phyloP scores from a whole-genome alignment of 345 rosid genomes.

The Fremontodendron californicum region DNA sequence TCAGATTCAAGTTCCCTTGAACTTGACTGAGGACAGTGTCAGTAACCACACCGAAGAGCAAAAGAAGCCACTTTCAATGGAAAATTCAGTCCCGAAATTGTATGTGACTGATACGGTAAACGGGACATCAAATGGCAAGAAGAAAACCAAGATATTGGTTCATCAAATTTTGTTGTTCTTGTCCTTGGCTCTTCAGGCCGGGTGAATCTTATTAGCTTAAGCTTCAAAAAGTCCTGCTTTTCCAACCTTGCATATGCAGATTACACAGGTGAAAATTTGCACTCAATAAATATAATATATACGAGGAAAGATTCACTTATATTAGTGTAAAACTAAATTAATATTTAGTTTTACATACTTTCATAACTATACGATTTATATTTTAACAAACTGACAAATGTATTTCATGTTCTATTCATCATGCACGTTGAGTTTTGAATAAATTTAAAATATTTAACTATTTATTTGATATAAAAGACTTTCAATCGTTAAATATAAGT shows the following conservation, averaged over 20 bases:
- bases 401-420: too few species aligned
- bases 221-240: neutral
- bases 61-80: slow-evolving; percentile 7
- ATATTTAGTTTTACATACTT: too few species aligned
- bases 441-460: too few species aligned
- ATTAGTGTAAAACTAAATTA: too few species aligned
- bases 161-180: neutral
- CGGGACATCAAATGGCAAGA: slow-evolving; percentile 10
- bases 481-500: too few species aligned
- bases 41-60: neutral
- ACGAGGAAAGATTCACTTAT: too few species aligned
- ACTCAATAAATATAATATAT: neutral
- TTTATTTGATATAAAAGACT: too few species aligned
- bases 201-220: slow-evolving; percentile 11
- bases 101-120: neutral
- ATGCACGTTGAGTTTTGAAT: too few species aligned
- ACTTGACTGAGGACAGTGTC: neutral
- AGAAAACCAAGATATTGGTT: neutral
- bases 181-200: slow-evolving; percentile 10
- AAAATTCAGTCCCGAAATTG: neutral
- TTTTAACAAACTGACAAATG: too few species aligned
- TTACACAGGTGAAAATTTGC: neutral
- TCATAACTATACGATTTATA: too few species aligned
- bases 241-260: too few species aligned
- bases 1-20: slow-evolving; percentile 2